Conservation (phyloP, 331 rosid species). For the Quercus tomentella region DNA sequence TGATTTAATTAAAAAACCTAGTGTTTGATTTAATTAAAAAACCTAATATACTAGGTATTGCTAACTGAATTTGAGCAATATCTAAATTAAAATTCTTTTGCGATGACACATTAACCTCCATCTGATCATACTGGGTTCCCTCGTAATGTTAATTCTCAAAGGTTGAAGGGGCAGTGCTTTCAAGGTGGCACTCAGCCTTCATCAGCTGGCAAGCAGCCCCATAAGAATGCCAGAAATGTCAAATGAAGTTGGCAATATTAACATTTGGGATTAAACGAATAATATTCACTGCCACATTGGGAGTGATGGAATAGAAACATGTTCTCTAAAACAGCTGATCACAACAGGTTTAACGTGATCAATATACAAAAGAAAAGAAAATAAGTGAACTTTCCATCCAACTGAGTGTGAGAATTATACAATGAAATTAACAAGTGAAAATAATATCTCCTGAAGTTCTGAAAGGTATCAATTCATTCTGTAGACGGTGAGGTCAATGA, state of each 20-base stretch:
- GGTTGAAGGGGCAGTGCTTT: too few species aligned
- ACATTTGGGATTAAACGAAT: background rate
- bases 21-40: too few species aligned
- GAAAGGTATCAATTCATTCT: constrained; percentile 30
- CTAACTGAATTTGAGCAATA: too few species aligned
- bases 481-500: constrained; percentile 52
- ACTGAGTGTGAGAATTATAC: constrained; percentile 38
- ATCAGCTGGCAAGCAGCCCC: background rate
- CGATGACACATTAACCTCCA: too few species aligned
- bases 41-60: too few species aligned
- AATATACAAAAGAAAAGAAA: constrained; percentile 25
- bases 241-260: background rate
- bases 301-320: background rate
- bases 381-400: constrained; percentile 22
- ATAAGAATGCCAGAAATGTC: background rate
- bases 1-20: too few species aligned
- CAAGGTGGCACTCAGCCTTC: too few species aligned
- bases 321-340: constrained; percentile 13
- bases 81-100: too few species aligned
- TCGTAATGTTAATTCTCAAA: too few species aligned
- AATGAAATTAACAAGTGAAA: constrained; percentile 24
- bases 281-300: background rate
- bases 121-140: too few species aligned
- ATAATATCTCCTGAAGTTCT: constrained; percentile 22
- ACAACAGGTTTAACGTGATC: constrained; percentile 12